phyloP scores from a whole-genome alignment of 805 yeast species.

The Torulaspora quercuum region DNA sequence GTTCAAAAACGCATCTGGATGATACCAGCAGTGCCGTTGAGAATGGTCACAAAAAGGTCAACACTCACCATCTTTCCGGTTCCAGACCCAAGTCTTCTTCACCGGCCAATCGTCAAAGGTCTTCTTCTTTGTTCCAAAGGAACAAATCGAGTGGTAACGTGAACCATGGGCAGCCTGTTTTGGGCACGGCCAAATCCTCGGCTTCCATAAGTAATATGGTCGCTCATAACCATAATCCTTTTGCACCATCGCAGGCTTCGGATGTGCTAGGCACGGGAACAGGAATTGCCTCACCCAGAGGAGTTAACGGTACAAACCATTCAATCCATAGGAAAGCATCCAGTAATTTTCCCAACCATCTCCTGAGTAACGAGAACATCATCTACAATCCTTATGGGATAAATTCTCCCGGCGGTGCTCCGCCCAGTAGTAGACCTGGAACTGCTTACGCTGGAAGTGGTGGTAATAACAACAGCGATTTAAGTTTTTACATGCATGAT shows the following conservation, averaged over 20 bases:
- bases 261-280: constrained; percentile 25
- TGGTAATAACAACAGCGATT: constrained; percentile 19
- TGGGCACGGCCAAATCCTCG: constrained; percentile 22
- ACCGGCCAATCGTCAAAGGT: constrained; percentile 21
- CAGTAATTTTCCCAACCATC: constrained; percentile 12
- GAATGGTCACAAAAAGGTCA: constrained; percentile 9
- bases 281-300: constrained; percentile 29
- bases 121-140: constrained; percentile 26
- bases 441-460: constrained; percentile 11
- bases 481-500: constrained; percentile 35
- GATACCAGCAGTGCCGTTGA: constrained; percentile 1
- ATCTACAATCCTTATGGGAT: constrained; percentile 65
- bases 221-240: constrained; percentile 34
- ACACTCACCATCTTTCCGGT: constrained; percentile 5
- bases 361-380: constrained; percentile 39
- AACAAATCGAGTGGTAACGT: constrained; percentile 16
- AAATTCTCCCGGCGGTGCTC: constrained; percentile 13
- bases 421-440: constrained; percentile 12
- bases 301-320: constrained; percentile 12
- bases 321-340: constrained; percentile 9
- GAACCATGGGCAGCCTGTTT: constrained; percentile 5
- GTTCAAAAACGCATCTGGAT: constrained; percentile 8
- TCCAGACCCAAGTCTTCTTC: constrained; percentile 16
- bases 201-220: constrained; percentile 28
- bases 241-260: constrained; percentile 15